Percentiles rank a stretch among this genome's conserved stretches.
These are phyloP conservation scores for Ophiostoma fasciatum DNA, from an alignment of 2,329 filamentous ascomycete genomes.

Conservation along the genomic window DNA sequence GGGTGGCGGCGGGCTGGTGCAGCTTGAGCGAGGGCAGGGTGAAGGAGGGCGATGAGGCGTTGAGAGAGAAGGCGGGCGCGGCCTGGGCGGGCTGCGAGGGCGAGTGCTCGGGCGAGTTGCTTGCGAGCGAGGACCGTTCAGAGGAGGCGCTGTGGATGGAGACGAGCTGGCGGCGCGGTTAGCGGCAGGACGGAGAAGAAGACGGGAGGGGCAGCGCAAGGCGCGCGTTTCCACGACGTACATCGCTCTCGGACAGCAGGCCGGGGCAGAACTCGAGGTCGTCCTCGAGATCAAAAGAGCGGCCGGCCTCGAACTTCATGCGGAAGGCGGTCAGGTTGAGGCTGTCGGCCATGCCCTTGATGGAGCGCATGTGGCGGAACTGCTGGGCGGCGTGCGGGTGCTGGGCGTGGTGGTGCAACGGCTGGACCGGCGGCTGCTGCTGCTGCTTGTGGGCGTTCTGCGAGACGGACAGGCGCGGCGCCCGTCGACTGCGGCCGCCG, in stretches of 20 bases:
- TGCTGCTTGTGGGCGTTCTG: constrained; percentile 72
- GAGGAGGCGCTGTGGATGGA: constrained; percentile 83
- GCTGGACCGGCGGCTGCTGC: no score
- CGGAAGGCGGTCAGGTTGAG: constrained; percentile 65
- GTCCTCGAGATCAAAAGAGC: constrained; percentile 91
- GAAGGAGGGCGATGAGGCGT: constrained; percentile 50
- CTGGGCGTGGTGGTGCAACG: no score
- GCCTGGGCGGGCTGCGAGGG: constrained; percentile 74
- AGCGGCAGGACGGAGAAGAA: background rate
- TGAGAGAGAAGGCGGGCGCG: constrained; percentile 61
- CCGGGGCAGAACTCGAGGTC: constrained; percentile 92
- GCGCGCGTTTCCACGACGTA: constrained; percentile 34
- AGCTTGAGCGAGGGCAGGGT: constrained; percentile 61
- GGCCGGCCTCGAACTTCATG: constrained; percentile 74
- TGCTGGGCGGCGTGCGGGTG: constrained; percentile 50
- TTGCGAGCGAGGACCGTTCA: constrained; percentile 87
- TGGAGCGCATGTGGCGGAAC: constrained; percentile 68
- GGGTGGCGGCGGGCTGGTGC: constrained; percentile 80
- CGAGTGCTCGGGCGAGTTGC: constrained; percentile 82
- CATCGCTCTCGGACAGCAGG: constrained; percentile 84
- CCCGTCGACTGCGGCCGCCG: constrained; percentile 71
- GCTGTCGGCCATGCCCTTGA: constrained; percentile 76
- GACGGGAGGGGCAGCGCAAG: background rate
- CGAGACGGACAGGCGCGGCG: constrained; percentile 61
- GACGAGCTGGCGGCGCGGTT: constrained; percentile 45